phyloP scores from a whole-genome alignment of 1,284 basidiomycete species.

The Cryptococcus sp. region DNA sequence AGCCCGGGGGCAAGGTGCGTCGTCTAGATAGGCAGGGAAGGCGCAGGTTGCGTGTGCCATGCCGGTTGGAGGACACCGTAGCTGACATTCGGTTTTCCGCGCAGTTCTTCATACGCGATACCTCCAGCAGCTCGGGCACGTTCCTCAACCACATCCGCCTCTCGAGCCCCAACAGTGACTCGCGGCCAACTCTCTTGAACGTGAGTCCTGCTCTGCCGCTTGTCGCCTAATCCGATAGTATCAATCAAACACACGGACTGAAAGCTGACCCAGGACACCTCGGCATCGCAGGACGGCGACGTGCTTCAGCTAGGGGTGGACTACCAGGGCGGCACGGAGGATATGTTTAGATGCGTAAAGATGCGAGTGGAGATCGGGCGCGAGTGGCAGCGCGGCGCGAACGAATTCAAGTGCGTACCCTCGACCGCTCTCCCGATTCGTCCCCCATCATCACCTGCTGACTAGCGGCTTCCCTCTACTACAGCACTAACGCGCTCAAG shows the following conservation, averaged over 20 bases:
- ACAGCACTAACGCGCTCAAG: constrained; percentile 45
- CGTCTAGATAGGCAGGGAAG: too few species aligned
- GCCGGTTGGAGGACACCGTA: too few species aligned
- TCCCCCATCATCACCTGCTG: too few species aligned
- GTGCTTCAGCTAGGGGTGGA: constrained; percentile 94
- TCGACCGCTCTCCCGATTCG: background rate
- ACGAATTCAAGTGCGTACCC: constrained; percentile 88
- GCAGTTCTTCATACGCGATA: constrained; percentile 87
- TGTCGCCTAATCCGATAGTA: too few species aligned
- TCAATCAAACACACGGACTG: background rate
- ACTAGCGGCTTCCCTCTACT: background rate
- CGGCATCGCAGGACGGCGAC: constrained; percentile 70
- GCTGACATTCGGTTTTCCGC: too few species aligned
- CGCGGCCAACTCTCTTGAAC: constrained; percentile 72
- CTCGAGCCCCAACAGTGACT: constrained; percentile 77
- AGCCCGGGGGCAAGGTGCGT: constrained; percentile 55
- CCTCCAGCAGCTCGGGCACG: constrained; percentile 85
- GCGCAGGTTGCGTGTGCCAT: too few species aligned
- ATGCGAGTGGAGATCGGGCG: constrained; percentile 82
- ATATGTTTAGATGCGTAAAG: constrained; percentile 97
- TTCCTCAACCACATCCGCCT: constrained; percentile 94
- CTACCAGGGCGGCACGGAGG: constrained; percentile 95
- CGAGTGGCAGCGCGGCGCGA: constrained; percentile 83
- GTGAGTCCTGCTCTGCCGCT: constrained; percentile 16
- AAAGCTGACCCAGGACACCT: background rate